phyloP scores from a whole-genome alignment of 1,284 basidiomycete genomes.

The Sparassis latifolia region DNA sequence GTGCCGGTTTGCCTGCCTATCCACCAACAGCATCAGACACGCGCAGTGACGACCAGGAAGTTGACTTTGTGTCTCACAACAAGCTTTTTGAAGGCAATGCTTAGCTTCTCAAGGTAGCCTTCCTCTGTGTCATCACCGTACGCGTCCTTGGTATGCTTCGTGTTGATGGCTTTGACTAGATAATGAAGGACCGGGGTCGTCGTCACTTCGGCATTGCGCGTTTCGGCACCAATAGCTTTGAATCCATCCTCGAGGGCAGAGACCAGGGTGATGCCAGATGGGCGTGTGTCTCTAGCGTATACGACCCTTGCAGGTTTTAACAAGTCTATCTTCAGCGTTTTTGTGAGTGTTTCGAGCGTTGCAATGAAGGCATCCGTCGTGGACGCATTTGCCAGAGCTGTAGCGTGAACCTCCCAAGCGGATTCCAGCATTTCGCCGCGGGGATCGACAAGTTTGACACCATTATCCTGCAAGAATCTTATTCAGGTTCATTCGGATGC shows the following conservation, averaged over 20 bases:
- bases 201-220: conserved; percentile 75
- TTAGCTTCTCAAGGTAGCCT: conserved; percentile 86
- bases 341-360: conserved; percentile 61
- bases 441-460: conserved; percentile 96
- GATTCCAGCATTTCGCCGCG: conserved; percentile 99
- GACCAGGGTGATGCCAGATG: conserved; percentile 81
- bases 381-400: conserved; percentile 82
- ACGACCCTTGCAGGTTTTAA: conserved; percentile 77
- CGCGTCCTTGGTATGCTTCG: conserved; percentile 64
- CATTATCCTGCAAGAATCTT: conserved; percentile 74
- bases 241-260: conserved; percentile 83
- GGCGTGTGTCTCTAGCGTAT: conserved; percentile 91
- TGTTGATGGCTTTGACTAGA: conserved; percentile 88
- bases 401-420: conserved; percentile 90
- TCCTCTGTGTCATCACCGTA: conserved; percentile 84
- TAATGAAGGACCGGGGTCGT: conserved; percentile 98
- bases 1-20: conserved; percentile 55
- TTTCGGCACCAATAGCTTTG: conserved; percentile 56
- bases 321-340: conserved; percentile 71
- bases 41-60: conserved; percentile 3
- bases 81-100: conserved; percentile 81
- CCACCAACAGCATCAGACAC: neutral
- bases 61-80: conserved; percentile 48
- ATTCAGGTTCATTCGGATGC: too few relatives aligned
- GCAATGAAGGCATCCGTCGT: conserved; percentile 69